These are phyloP conservation scores for Stephania cephalantha DNA, from an alignment of 164 flowering plant species.

Conservation along the genomic window DNA sequence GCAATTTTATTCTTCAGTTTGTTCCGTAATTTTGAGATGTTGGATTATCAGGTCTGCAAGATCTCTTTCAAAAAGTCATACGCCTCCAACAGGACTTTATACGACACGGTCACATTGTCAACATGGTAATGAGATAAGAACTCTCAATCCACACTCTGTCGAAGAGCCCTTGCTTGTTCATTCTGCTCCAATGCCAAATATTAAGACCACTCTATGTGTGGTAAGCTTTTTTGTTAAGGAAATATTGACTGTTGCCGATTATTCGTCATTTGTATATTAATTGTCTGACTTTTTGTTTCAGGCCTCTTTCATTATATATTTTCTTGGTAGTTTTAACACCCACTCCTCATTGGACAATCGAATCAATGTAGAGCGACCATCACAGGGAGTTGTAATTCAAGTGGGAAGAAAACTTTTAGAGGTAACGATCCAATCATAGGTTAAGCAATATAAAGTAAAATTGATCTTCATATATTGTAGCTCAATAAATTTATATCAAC, in stretches of 20 bases:
- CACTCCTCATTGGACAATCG: conserved; percentile 8
- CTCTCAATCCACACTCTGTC: conserved; percentile 15
- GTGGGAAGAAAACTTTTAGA: conserved; percentile 53
- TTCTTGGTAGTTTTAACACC: conserved; percentile 28
- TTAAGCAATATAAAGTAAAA: too few species aligned
- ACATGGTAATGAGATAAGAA: conserved; percentile 17
- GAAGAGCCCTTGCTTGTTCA: conserved; percentile 56
- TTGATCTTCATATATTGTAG: too few species aligned
- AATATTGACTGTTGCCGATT: not conserved
- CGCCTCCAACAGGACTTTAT: conserved; percentile 45
- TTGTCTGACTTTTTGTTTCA: conserved; percentile 15
- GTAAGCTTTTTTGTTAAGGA: conserved; percentile 26
- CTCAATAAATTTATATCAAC: not conserved
- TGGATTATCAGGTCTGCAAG: conserved; percentile 56
- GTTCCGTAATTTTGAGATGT: not conserved
- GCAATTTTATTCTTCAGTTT: not conserved
- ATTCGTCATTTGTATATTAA: not conserved
- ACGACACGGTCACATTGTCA: conserved; percentile 14
- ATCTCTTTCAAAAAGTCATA: conserved; percentile 46
- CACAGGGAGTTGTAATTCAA: conserved; percentile 29
- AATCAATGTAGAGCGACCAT: conserved; percentile 12
- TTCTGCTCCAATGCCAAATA: conserved; percentile 32
- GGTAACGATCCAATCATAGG: conserved; percentile 22
- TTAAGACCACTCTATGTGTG: conserved; percentile 43
- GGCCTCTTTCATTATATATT: conserved; percentile 34